Base-by-base conservation (phyloP, 2,329 filamentous ascomycete species). In the Aureobasidium sp. region DNA sequence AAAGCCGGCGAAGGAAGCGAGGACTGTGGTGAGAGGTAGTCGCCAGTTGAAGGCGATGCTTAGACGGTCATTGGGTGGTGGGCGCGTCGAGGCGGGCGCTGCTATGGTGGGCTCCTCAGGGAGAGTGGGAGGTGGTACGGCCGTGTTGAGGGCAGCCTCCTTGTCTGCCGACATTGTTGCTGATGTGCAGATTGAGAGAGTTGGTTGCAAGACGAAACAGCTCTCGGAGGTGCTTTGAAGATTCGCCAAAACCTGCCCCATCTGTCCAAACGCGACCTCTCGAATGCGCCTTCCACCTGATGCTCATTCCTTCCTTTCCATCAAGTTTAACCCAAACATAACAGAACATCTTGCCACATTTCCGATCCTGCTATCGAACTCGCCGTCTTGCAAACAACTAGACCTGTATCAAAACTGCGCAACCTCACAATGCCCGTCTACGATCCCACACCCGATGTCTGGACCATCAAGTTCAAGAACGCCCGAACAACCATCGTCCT, bases 391-490 rank as follows among this genome's bases (percentile, higher is more conserved):
- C 6, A 17, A 22, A 14, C 3, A 22, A 44, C 25, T 12, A 17
- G 8, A 41, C 15, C 8, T 12, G 25, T 20, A 15, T 17, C 2
- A 20, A 9, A 14, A 22, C 20, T 41, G 12, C 45, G n/a, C 34
- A 1, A 22, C 11, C 45, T n/a, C 57, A n/a, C n/a, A 27, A 66
- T 66, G 64, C 64, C 68, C 14, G 59, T 66, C 41, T 66, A 68
- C 49, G 63, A 64, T 27, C 69, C 73, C 31, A 69, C 65, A 25
- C 65, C 71, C 7, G 64, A 64, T 20, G 74, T 72, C 17, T 72
- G 69, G 68, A 80, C 77, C 0, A 72, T 81, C 34, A 77, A 78
- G 63, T 74, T 81, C 67, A 81, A 81, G 66, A 70, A 75, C 59
- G 69, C 74, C 68, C 76, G 74, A 52, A 77, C 74, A 36, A 81